Percentiles rank a stretch among this genome's conserved stretches.
Conservation (phyloP, 345 rosid genomes). For the Sonneratia caseolaris region DNA sequence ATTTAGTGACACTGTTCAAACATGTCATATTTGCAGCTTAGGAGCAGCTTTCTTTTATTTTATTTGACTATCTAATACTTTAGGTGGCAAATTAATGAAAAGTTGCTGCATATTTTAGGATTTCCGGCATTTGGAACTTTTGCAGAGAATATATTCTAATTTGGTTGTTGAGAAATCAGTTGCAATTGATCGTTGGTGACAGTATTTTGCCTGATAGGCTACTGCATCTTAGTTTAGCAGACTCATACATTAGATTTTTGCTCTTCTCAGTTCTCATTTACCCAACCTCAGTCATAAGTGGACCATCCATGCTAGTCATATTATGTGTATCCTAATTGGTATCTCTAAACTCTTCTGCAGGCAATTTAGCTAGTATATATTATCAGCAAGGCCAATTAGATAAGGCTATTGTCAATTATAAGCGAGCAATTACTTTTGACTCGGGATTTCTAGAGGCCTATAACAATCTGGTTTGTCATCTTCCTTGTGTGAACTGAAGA, state of each 20-base stretch:
- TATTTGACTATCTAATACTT: not conserved
- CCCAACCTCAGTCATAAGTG: too few relatives aligned
- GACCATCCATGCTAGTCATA: too few relatives aligned
- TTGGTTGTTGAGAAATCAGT: not conserved
- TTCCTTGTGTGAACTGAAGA: not conserved
- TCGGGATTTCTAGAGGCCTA: conserved; percentile 89
- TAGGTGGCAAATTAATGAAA: not conserved
- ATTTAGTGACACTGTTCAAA: not conserved
- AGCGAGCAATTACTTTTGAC: conserved; percentile 78
- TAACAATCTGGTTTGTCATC: conserved; percentile 73
- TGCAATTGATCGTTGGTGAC: not conserved
- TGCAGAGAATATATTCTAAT: not conserved
- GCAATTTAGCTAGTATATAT: conserved; percentile 78
- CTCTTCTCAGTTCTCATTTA: not conserved
- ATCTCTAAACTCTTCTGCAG: conserved; percentile 26
- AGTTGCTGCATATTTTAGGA: not conserved
- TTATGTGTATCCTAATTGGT: not conserved
- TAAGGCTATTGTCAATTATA: conserved; percentile 74
- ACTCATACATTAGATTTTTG: not conserved
- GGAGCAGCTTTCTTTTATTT: not conserved
- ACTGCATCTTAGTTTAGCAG: not conserved
- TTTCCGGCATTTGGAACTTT: not conserved
- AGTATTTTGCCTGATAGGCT: not conserved
- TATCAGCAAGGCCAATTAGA: conserved; percentile 88
- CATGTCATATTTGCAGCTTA: not conserved